Base-by-base conservation (phyloP, 495 filamentous ascomycete genomes). In the Lophium mytilinum region DNA sequence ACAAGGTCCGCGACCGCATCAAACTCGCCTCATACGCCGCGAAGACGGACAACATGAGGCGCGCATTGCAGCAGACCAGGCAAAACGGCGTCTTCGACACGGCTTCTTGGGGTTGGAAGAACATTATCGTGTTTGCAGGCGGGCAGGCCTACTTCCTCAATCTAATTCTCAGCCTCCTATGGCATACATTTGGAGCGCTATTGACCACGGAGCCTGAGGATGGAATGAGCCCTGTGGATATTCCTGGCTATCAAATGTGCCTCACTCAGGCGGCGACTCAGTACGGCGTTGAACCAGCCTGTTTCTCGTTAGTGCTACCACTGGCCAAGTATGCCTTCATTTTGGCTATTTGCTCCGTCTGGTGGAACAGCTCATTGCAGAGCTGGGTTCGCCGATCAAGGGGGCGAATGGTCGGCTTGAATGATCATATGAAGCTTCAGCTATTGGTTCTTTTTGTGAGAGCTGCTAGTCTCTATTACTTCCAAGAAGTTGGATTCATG, bases 301-400 rank as follows among this genome's bases (percentile, higher is more conserved):
- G 51, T 17, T 33, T 34, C n/a, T 41, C 12, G 24, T 41, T 42
- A 18, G 37, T 33, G 33, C 10, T 21, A 42, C 51, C 48, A 48
- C 52, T 62, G 56, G 82, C 70, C 57, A 76, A 64, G 36, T 58
- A 67, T 72, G 71, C 77, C 14, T 71, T 85, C 24, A 56, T 77
- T 18, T 69, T 78, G 2, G 81, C 79, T 21, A 58, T 85, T 24
- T 60, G 80, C 6, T 78, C 84, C 1, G 67, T 83, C 11, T 90
- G 85, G 81, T 95, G 88, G 86, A 91, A 90, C 59, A 86, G 86
- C 7, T 79, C 78, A 53, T 75, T 89, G 63, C 76, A 78, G 57
- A 71, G 85, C 58, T 82, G 82, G 62, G 71, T 82, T n/a, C 76
- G 78, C 52, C 82, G 84, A 19, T 76, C 82, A 60, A 77, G 75